Evolutionary conservation across 2,329 filamentous ascomycete genomes (phyloP).

Genomic region (Trichoderma asperellum): DNA sequence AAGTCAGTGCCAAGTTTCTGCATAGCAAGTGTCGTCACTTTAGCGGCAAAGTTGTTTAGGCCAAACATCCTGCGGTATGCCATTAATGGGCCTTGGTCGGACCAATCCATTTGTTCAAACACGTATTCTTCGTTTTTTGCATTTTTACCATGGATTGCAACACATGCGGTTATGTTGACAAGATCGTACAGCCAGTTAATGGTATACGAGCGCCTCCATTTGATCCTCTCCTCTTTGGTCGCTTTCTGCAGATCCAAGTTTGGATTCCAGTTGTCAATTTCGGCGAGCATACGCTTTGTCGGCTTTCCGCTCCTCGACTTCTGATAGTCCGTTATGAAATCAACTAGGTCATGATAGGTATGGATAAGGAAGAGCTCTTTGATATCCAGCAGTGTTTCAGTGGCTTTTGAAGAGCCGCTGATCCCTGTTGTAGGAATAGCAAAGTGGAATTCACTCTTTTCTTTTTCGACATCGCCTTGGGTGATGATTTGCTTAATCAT

Average conservation of each 20-base stretch:
- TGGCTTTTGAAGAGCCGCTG: not conserved
- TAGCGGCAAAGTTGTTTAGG: conserved; percentile 50
- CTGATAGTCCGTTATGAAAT: conserved; percentile 52
- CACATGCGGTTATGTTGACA: conserved; percentile 50
- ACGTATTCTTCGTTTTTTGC: conserved; percentile 41
- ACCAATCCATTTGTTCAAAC: conserved; percentile 49
- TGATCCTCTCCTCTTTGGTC: conserved; percentile 45
- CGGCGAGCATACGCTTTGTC: conserved; percentile 47
- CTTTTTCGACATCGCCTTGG: conserved; percentile 42
- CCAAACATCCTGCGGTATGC: conserved; percentile 46
- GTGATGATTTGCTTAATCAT: conserved; percentile 48
- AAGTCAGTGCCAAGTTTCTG: conserved; percentile 47
- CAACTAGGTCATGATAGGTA: conserved; percentile 47
- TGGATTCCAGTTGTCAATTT: conserved; percentile 49
- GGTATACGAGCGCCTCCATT: conserved; percentile 53
- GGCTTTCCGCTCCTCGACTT: conserved; percentile 51
- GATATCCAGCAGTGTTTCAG: conserved; percentile 40
- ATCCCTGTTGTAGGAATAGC: not conserved
- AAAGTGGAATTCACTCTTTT: conserved; percentile 28
- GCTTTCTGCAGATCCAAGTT: conserved; percentile 44
- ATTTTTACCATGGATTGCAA: conserved; percentile 46
- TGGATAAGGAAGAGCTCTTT: conserved; percentile 51
- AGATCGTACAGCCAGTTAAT: conserved; percentile 59
- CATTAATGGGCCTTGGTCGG: conserved; percentile 40
- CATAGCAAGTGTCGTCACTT: conserved; percentile 51